Percentiles rank a stretch among this genome's conserved stretches.
Conservation (phyloP, 306 rosid species). For the Astragalus membranaceus region DNA sequence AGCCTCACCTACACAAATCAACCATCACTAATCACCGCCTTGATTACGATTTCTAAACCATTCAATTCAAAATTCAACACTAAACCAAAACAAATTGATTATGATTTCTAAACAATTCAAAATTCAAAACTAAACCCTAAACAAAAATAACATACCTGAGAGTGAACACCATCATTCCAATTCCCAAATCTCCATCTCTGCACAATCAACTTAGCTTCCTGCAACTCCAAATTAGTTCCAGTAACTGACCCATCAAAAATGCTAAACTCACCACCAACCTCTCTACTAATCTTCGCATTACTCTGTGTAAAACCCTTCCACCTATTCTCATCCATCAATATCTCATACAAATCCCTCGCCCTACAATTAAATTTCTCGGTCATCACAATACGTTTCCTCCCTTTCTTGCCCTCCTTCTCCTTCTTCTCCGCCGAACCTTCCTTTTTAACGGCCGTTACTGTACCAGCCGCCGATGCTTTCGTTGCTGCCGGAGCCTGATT, state of each 20-base stretch:
- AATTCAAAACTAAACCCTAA: background rate
- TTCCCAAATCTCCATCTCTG: conserved; percentile 91
- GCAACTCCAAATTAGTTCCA: conserved; percentile 73
- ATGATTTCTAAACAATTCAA: background rate
- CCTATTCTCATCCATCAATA: conserved; percentile 92
- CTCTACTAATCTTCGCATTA: conserved; percentile 81
- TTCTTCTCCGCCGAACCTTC: conserved; percentile 24
- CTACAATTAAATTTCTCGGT: conserved; percentile 89
- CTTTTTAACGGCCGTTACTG: background rate
- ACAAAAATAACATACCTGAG: conserved; percentile 46
- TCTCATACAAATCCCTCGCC: conserved; percentile 71
- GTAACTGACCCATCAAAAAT: conserved; percentile 90
- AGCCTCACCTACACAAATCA: conserved; percentile 61
- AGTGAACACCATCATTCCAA: conserved; percentile 77
- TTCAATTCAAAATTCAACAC: background rate
- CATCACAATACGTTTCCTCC: conserved; percentile 60
- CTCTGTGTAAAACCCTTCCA: conserved; percentile 97
- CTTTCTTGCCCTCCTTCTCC: conserved; percentile 45
- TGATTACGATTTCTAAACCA: background rate
- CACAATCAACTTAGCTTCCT: conserved; percentile 69
- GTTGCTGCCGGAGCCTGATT: background rate
- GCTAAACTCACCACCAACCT: conserved; percentile 78
- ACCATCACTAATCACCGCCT: background rate
- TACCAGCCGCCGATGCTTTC: background rate
- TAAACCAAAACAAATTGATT: background rate